phyloP scores from a whole-genome alignment of 2,329 filamentous ascomycete species.

The Pseudogymnoascus destructans region DNA sequence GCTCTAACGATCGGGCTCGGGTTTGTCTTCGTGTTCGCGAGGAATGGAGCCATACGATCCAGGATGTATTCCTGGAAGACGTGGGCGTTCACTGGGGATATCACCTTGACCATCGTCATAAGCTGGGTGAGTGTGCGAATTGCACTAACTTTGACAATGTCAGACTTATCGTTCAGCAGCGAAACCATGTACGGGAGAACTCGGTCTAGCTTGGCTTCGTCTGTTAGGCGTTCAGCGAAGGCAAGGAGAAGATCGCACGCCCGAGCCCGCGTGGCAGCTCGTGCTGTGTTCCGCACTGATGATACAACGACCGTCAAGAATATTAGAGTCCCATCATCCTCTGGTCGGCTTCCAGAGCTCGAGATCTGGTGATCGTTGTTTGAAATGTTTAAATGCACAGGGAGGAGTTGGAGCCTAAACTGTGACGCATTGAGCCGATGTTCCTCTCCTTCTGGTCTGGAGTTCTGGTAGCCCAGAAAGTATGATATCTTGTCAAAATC shows the following conservation, averaged over 20 bases:
- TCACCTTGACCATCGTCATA: conserved; percentile 72
- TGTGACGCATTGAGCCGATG: conserved; percentile 27
- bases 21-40: conserved; percentile 37
- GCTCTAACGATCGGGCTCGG: conserved; percentile 64
- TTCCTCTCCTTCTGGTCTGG: conserved; percentile 13
- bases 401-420: conserved; percentile 53
- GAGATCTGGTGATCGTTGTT: conserved; percentile 64
- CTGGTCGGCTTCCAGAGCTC: conserved; percentile 44
- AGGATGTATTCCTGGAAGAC: conserved; percentile 57
- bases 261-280: conserved; percentile 73
- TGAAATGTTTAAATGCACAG: conserved; percentile 73
- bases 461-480: conserved; percentile 63
- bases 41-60: conserved; percentile 48
- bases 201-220: conserved; percentile 90
- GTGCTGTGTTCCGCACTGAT: conserved; percentile 76
- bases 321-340: conserved; percentile 82
- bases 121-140: conserved; percentile 81
- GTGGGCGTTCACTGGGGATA: conserved; percentile 64
- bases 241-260: conserved; percentile 86
- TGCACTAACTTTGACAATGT: conserved; percentile 74
- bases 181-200: conserved; percentile 82
- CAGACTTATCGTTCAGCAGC: conserved; percentile 67
- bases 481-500: conserved; percentile 98
- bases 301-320: conserved; percentile 83
- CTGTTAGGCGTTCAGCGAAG: conserved; percentile 80